phyloP scores from a whole-genome alignment of 306 rosid genomes.

The Abrus pulchellus region DNA sequence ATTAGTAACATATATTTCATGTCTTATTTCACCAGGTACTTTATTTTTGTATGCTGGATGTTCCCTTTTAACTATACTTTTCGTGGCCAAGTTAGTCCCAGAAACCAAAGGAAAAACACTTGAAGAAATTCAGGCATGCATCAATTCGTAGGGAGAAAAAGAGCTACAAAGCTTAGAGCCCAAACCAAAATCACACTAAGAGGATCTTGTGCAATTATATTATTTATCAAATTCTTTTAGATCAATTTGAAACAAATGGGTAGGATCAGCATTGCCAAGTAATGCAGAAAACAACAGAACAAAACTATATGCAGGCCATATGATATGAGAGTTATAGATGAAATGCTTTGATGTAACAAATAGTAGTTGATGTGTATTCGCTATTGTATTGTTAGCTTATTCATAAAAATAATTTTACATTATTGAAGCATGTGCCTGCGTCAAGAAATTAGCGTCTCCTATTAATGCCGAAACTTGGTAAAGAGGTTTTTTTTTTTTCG shows the following conservation, averaged over 20 bases:
- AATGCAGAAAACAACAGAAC: not conserved
- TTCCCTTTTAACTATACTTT: slow-evolving; percentile 68
- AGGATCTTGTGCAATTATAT: not conserved
- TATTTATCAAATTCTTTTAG: slow-evolving; percentile 16
- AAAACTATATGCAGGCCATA: not conserved
- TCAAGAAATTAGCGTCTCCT: too few species aligned
- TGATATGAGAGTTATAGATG: not conserved
- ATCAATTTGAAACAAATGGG: slow-evolving; percentile 29
- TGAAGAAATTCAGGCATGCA: slow-evolving; percentile 79
- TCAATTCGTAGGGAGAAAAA: slow-evolving; percentile 51
- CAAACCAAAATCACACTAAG: slow-evolving; percentile 1
- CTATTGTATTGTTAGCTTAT: not conserved
- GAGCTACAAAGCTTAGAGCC: not conserved
- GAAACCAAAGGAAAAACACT: slow-evolving; percentile 91
- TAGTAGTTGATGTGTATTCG: slow-evolving; percentile 21
- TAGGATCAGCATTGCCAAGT: not conserved
- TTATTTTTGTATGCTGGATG: slow-evolving; percentile 67
- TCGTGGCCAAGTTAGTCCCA: slow-evolving; percentile 75
- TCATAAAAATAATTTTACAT: not conserved
- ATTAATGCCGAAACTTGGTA: too few species aligned
- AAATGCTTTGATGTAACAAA: not conserved
- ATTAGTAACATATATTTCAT: slow-evolving; percentile 20
- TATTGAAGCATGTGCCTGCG: not conserved
- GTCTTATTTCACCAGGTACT: slow-evolving; percentile 63
- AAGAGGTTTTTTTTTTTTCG: too few species aligned